These are phyloP conservation scores for Rhizopus microsporus DNA, from an alignment of 371 early-diverging fungal genomes.

Conservation along the genomic window DNA sequence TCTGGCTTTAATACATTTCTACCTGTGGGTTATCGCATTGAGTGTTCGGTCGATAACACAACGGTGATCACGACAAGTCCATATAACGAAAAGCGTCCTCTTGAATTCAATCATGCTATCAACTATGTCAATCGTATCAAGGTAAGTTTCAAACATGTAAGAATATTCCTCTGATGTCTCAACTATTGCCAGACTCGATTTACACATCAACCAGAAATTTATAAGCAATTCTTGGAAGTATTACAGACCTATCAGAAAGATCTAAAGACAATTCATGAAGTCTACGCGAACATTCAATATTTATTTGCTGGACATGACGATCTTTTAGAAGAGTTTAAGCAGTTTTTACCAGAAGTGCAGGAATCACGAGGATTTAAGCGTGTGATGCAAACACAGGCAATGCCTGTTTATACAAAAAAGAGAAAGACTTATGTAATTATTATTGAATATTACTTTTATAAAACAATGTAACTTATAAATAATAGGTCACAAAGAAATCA, in stretches of 20 bases:
- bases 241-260: conserved; percentile 94
- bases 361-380: not conserved
- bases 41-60: conserved; percentile 66
- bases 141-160: conserved; percentile 15
- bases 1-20: conserved; percentile 99
- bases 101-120: conserved; percentile 97
- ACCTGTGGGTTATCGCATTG: conserved; percentile 96
- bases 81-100: conserved; percentile 44
- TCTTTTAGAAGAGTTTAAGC: conserved; percentile 93
- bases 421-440: conserved; percentile 3
- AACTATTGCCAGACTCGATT: conserved; percentile 69
- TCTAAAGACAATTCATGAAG: conserved; percentile 86
- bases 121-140: conserved; percentile 98
- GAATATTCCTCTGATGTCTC: not conserved
- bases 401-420: conserved; percentile 4
- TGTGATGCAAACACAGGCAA: not conserved
- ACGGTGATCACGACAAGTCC: conserved; percentile 11
- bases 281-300: conserved; percentile 86
- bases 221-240: conserved; percentile 94
- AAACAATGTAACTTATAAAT: not conserved
- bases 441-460: not conserved
- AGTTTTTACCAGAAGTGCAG: conserved; percentile 83
- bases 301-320: conserved; percentile 84
- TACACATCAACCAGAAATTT: conserved; percentile 84
- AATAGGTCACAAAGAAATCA: not conserved